Base-by-base conservation (phyloP, 2,329 filamentous ascomycete genomes). In the Pleurostoma richardsiae region DNA sequence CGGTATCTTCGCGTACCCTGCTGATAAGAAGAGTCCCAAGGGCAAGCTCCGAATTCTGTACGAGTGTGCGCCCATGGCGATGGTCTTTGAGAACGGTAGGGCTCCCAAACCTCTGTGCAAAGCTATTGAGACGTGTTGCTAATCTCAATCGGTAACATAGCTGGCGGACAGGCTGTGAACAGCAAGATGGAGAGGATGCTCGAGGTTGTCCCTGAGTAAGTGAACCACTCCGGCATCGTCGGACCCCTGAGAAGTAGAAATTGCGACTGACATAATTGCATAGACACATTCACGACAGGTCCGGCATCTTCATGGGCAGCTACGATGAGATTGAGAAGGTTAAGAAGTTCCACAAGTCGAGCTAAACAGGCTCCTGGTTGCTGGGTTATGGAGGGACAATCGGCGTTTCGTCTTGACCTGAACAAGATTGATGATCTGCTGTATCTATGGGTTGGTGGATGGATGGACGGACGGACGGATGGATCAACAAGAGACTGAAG, bases 41-140 rank as follows among this genome's bases (percentile, higher is more conserved):
- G 94, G 94, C 57, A 99, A 99, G 77, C 80, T 99, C 56, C 82
- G 94, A 55, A 99, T 99, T 56, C 68, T 99, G 59, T 99, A 99
- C 71, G 94, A 99, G 75, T 99, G 94, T 65, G 94, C 94, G 10
- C 94, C 94, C 38, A 99, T 99, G 94, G 94, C 94, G 28, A 88
- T 97, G 85, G 82, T 99, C 5, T 97, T 99, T 68, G 94, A 99
- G 72, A 96, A 99, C 71, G 94, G 88, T 92, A 69, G 71, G 85
- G 74, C 33, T 31, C 4, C 7, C 8, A 10, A 3, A 27, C 2
- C 10, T 41, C 3, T 36, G 6, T 4, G 29, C 4, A 4, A 11
- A n/a, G 2, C n/a, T 6, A 27, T 19, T 3, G 7, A 28, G 33
- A 50, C 48, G 19, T 19, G 19, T 19, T 19, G 19, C 19, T 19